Evolutionary conservation across 1,284 basidiomycete genomes (phyloP), one percentile per base, ranked within the genome.

Genomic region (Porodaedalea pini): DNA sequence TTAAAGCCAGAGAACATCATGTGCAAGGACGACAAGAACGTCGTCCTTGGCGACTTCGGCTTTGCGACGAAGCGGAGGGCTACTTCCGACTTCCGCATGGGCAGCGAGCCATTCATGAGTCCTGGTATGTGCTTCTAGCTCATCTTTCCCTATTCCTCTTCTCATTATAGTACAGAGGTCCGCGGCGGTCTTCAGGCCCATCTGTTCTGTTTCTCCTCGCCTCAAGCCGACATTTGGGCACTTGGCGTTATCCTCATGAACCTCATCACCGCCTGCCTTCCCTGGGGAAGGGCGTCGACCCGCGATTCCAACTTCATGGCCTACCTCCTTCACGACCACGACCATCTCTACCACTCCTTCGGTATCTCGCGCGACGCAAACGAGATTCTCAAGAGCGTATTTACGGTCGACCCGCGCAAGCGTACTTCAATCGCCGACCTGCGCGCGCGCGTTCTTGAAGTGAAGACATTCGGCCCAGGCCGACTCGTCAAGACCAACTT

Each of bases 1-100:
- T 78, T 99, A 67, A 99, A 98, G 78, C 96, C 96, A 25, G 97
- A 98, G 76, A 99, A 99, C 73, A 88, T 99, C 64, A 79, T 99
- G 61, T 97, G 94, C 74, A 90, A 78, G 70, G 84, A 88, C 61
- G 80, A 75, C 68, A 94, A 94, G 62, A 82, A 84, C 61, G 84
- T 98, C 59, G 86, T 92, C 62, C 82, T 99, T 68, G 95, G 95
- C 55, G 97, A 99, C 75, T 99, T 99, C 72, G 96, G 97, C 43
- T 84, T 98, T 34, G 96, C 96, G 13, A 99, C 96, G 1, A 90
- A 88, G 37, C 94, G 98, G 63, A 84, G 83, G 68, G 75, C 82
- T 63, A 94, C 91, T 66, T 83, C 85, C 58, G 96, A 98, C 72
- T 98, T 97, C 76, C 89, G 94, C 62, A 97, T 94, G 54, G 96